Evolutionary conservation across 2,329 filamentous ascomycete species (phyloP), one percentile per base, ranked within the genome.

Genomic region (Cladobotryum protrusum): DNA sequence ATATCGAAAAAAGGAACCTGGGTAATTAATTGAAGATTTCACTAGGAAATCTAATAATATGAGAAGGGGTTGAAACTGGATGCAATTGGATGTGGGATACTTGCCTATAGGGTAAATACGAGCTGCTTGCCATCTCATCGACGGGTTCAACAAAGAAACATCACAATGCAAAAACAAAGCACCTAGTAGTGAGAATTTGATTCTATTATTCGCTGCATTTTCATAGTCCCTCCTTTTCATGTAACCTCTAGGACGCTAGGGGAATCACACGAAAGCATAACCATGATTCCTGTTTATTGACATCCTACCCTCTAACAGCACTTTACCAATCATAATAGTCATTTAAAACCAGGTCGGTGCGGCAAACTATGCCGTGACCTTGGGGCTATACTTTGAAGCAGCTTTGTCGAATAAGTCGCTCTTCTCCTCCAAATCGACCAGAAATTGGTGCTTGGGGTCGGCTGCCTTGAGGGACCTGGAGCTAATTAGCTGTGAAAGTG

Each of bases 371-470:
- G 78, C 76, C 54, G 83, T 77, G 54, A 89, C 89, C 75, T 92
- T 96, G 33, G 91, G 80, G 57, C 82, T 85, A 70, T 93, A 97
- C 72, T 95, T 97, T 20, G 81, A 76, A 17, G 87, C 88, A 12
- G 91, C 91, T 61, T 83, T 83, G 67, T 95, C 89, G 64, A 97
- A 97, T 51, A 90, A 71, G n/a, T 77, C 79, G 67, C 83, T 89
- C 83, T 96, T 97, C 70, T 89, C 88, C 61, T 83, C 77, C 59
- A 95, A 71, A 59, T 96, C 91, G 37, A 69, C 66, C 50, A 96
- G 67, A 54, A 93, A 74, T 33, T 81, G 72, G 67, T 96, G 90
- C 47, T 84, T 70, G 20, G 85, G 78, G 48, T 86, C 78, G 14
- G 72, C 71, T 47, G 76, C 77, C 67, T 79, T 72, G 32, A 86